phyloP scores from a whole-genome alignment of 148 eudicot species.

The Rhododendron henanense region DNA sequence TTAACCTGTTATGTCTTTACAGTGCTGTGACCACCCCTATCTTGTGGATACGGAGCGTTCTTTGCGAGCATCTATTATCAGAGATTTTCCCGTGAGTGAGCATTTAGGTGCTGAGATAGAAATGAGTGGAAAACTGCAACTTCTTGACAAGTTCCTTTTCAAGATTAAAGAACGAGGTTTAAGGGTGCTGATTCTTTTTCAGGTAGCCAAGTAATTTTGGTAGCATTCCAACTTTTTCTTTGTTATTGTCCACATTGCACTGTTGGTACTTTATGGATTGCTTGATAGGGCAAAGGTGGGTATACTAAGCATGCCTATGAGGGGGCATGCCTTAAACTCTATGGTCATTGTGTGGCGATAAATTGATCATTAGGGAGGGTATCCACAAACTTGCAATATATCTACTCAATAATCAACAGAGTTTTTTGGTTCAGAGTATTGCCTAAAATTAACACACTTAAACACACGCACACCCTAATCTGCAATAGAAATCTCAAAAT shows the following conservation, averaged over 20 bases:
- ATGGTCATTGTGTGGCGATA: not conserved
- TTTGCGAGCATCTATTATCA: slow-evolving; percentile 33
- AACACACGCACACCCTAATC: not conserved
- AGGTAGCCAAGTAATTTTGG: slow-evolving; percentile 36
- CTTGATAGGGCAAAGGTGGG: not conserved
- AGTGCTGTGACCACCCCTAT: slow-evolving; percentile 94
- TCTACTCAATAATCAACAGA: not conserved
- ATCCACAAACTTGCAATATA: not conserved
- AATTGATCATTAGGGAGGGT: not conserved
- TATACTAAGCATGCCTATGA: not conserved
- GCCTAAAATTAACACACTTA: not conserved
- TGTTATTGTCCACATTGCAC: not conserved
- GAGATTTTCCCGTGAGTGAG: slow-evolving; percentile 23
- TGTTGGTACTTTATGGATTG: not conserved
- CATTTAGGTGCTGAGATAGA: slow-evolving; percentile 43
- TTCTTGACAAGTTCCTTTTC: slow-evolving; percentile 55
- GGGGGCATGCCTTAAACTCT: not conserved
- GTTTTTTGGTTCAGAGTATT: slow-evolving; percentile 2
- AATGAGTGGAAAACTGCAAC: slow-evolving; percentile 69
- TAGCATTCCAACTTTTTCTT: not conserved
- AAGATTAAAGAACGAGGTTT: slow-evolving; percentile 41
- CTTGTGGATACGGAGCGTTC: slow-evolving; percentile 42
- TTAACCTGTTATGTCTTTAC: slow-evolving; percentile 15
- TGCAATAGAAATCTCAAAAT: not conserved
- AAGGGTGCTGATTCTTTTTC: slow-evolving; percentile 63